These are phyloP conservation scores for Metschnikowia shivogae DNA, from an alignment of 805 yeast genomes.

Conservation along the genomic window DNA sequence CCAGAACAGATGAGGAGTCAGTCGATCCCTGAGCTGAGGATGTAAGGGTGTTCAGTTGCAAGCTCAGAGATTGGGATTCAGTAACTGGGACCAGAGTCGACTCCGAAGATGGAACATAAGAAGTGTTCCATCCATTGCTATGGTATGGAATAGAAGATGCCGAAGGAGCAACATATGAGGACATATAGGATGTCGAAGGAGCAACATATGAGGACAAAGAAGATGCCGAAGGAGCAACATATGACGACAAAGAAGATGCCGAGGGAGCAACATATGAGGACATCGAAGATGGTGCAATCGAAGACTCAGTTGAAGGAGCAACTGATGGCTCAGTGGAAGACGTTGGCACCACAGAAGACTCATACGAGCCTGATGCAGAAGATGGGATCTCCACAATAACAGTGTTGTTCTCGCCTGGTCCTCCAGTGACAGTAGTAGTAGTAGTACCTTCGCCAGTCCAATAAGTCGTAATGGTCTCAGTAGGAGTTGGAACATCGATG, in stretches of 20 bases:
- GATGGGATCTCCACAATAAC: slow-evolving; percentile 11
- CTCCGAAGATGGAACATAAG: neutral
- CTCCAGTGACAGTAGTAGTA: slow-evolving; percentile 4
- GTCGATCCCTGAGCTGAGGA: neutral
- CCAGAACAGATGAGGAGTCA: no score
- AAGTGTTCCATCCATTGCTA: neutral
- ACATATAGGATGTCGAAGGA: no score
- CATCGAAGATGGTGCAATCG: neutral
- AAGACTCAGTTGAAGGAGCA: neutral
- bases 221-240: neutral
- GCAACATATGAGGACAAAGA: no score
- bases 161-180: neutral
- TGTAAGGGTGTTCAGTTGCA: neutral
- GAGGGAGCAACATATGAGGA: no score
- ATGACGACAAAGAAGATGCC: neutral
- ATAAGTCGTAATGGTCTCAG: neutral
- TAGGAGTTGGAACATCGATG: slow-evolving; percentile 8
- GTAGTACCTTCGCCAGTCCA: slow-evolving; percentile 5
- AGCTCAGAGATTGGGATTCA: neutral
- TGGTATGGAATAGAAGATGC: neutral
- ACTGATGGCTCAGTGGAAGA: neutral
- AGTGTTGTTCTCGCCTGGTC: slow-evolving; percentile 5
- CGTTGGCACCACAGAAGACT: neutral
- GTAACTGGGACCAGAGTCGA: neutral
- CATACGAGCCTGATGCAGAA: no score